A percentile compares a stretch with the other conserved stretches of the same genome.
Conservation (phyloP, 129 eudicot genomes). For the Solidago caesia region DNA sequence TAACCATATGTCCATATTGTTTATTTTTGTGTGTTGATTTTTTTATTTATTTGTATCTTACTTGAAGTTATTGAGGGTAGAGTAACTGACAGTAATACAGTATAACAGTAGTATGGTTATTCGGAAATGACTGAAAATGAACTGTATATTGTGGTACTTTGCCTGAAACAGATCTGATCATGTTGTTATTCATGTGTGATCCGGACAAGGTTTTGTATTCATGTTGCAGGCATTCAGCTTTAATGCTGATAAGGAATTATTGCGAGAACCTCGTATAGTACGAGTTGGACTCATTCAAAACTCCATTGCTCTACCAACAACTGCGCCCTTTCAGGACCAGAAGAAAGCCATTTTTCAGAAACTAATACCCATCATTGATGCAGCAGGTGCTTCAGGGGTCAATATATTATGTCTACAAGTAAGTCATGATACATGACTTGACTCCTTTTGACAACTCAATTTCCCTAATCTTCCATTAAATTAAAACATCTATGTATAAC, state of each 20-base stretch:
- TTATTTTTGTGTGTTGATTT: too few species aligned
- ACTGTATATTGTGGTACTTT: neutral
- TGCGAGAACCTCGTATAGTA: constrained; percentile 84
- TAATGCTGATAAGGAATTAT: constrained; percentile 67
- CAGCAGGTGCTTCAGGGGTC: constrained; percentile 96
- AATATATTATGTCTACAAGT: constrained; percentile 91
- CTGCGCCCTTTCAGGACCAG: constrained; percentile 68
- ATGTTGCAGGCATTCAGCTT: constrained; percentile 70
- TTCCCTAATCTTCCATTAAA: neutral
- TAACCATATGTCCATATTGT: too few species aligned
- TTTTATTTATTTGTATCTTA: too few species aligned
- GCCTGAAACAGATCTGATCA: constrained; percentile 4
- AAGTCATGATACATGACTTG: constrained; percentile 25
- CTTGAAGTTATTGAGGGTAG: too few species aligned
- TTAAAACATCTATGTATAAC: constrained; percentile 1
- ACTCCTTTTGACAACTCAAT: neutral
- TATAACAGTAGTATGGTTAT: neutral
- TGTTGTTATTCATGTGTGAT: neutral
- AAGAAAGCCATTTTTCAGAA: constrained; percentile 76
- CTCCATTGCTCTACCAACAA: constrained; percentile 76
- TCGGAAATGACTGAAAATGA: neutral
- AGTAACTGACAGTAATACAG: too few species aligned
- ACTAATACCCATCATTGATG: constrained; percentile 80
- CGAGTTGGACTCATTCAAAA: constrained; percentile 92
- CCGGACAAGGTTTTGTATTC: neutral